A percentile compares a stretch with the other conserved stretches of the same genome.
Conservation (phyloP, 116 monocot genomes). For the Phalaenopsis hybrid region DNA sequence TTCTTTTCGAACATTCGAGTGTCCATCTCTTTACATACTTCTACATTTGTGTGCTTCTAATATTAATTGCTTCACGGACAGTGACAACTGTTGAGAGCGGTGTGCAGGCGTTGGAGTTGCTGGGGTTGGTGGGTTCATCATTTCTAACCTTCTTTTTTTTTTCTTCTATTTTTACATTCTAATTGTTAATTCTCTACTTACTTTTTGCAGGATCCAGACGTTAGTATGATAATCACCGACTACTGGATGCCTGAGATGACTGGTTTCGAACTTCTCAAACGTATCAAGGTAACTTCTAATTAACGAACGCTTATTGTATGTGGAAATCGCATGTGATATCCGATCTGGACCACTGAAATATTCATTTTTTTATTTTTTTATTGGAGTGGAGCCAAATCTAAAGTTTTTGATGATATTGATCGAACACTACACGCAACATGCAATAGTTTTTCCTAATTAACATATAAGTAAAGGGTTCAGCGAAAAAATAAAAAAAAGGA, state of each 20-base stretch:
- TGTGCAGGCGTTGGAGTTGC: conserved; percentile 31
- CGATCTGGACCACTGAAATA: too few relatives aligned
- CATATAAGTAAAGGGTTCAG: too few relatives aligned
- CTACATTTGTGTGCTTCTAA: too few relatives aligned
- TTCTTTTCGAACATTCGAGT: background rate
- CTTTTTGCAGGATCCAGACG: conserved; percentile 13
- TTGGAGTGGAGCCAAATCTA: too few relatives aligned
- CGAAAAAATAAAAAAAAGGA: background rate
- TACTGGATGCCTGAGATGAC: conserved; percentile 46
- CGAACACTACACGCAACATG: too few relatives aligned
- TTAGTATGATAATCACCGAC: conserved; percentile 37
- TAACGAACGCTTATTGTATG: too few relatives aligned
- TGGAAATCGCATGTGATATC: too few relatives aligned
- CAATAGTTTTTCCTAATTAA: too few relatives aligned
- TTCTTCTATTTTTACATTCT: background rate
- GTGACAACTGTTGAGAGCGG: conserved; percentile 49
- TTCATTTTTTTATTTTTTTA: too few relatives aligned
- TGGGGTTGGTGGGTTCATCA: conserved; percentile 10
- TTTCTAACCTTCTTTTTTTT: background rate
- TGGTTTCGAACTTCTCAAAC: conserved; percentile 34
- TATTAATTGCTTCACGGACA: conserved; percentile 2
- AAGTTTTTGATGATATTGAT: too few relatives aligned
- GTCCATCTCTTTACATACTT: too few relatives aligned
- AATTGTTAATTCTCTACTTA: background rate
- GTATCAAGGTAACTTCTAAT: conserved; percentile 13